phyloP scores from a whole-genome alignment of 2,329 filamentous ascomycete species.

The Tolypocladium nubicola region DNA sequence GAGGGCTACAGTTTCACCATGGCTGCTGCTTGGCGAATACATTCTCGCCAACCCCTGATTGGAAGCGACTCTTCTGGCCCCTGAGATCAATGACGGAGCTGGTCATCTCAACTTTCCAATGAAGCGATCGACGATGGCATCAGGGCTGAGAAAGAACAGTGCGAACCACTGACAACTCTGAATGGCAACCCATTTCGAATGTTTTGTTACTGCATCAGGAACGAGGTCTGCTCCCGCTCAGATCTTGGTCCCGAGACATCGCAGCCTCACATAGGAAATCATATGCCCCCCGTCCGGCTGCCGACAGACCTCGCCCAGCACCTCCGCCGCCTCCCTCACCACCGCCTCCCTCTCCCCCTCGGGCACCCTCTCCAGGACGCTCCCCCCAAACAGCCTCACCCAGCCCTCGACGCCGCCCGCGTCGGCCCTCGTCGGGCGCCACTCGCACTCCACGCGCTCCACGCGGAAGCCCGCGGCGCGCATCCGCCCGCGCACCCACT shows the following conservation, averaged over 20 bases:
- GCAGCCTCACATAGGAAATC: neutral
- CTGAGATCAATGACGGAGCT: neutral
- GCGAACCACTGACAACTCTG: too few relatives aligned
- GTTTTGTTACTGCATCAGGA: too few relatives aligned
- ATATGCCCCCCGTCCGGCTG: neutral
- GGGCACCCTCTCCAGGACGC: neutral
- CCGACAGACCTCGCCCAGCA: neutral
- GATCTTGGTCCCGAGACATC: neutral
- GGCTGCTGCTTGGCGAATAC: too few relatives aligned
- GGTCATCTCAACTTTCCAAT: neutral
- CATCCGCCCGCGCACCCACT: slow-evolving; percentile 39
- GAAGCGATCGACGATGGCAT: neutral
- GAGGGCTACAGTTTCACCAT: too few relatives aligned
- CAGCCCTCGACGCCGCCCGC: slow-evolving; percentile 53
- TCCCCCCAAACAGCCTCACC: slow-evolving; percentile 47
- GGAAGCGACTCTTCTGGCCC: too few relatives aligned
- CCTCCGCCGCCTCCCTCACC: neutral
- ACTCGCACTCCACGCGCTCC: slow-evolving; percentile 49
- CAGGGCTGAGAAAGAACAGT: too few relatives aligned
- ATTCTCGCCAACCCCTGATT: too few relatives aligned
- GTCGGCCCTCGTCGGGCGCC: slow-evolving; percentile 50
- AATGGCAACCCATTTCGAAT: too few relatives aligned
- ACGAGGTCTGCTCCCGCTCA: neutral
- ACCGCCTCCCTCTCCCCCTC: neutral
- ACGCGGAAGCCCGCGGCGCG: slow-evolving; percentile 36